Base-by-base conservation (phyloP, 1,284 basidiomycete species). In the Coriolopsis trogii region DNA sequence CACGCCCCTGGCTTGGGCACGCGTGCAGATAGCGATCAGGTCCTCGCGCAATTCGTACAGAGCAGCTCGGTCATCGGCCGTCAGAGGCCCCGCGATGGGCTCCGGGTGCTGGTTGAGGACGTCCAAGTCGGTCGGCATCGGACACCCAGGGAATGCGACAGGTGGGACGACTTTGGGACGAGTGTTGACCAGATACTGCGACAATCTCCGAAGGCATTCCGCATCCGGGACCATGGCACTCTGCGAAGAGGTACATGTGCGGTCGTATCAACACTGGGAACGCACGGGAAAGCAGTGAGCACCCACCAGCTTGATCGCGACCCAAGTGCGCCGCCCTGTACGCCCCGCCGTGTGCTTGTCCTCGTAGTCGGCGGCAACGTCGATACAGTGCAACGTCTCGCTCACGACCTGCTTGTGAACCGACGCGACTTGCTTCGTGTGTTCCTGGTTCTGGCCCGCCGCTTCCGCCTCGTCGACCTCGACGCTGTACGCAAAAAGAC, bases 401-500 rank as follows among this genome's bases (percentile, higher is more conserved):
- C 81, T 70, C 2, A 91, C 77, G 51, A 87, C 80, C 24, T 74
- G 79, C 63, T 86, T 84, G 66, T 87, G 73, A 6, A 72, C 67
- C 7, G 41, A 74, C 31, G 69, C 62, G 34, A 63, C 49, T 24
- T 60, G 34, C 30, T 26, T 23, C 8, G 41, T n/a, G n/a, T n/a
- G 18, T 10, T 45, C 15, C 56, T 58, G 18, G 40, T 63, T 46
- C 41, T 59, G 47, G 4, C 65, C 73, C 13, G 73, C 72, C 6
- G 78, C 80, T 47, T 80, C 73, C 8, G 73, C 72, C 60, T 85
- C 80, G 56, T 91, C 83, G 9, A 91, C 91, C 70, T 95, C 93
- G 23, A 93, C 91, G 39, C 86, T 90, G 71, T 95, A 95, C 29
- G 82, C 87, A 59, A 97, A 83, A 15, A 96, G 73, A n/a, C 81